Evolutionary conservation across 805 yeast genomes (phyloP).

Genomic region (Candida orba): DNA sequence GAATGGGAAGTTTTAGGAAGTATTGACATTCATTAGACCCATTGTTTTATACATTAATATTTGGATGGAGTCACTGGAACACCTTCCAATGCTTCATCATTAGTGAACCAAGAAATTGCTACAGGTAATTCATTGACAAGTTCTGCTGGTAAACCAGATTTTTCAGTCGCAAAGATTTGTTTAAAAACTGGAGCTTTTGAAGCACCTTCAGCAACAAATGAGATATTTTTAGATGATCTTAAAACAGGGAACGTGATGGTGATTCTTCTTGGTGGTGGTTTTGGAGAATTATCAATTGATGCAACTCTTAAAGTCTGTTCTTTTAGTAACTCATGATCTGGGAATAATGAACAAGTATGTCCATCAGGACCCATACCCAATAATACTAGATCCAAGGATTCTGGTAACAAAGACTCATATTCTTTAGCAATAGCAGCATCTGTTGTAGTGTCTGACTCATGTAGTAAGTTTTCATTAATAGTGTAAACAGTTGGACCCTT

Average conservation of each 20-base stretch:
- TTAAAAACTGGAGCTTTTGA: slow-evolving; percentile 69
- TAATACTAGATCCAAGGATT: slow-evolving; percentile 52
- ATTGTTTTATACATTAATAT: slow-evolving; percentile 8
- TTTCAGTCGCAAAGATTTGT: slow-evolving; percentile 53
- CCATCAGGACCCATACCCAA: slow-evolving; percentile 96
- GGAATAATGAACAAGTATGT: slow-evolving; percentile 90
- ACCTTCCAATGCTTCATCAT: slow-evolving; percentile 66
- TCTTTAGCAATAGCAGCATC: slow-evolving; percentile 49
- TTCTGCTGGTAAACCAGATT: slow-evolving; percentile 57
- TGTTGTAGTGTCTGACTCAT: slow-evolving; percentile 44
- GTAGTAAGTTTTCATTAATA: slow-evolving; percentile 55
- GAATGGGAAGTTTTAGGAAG: slow-evolving; percentile 62
- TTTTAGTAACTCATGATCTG: slow-evolving; percentile 63
- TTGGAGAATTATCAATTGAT: slow-evolving; percentile 75
- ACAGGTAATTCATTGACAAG: slow-evolving; percentile 56
- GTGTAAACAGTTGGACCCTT: slow-evolving; percentile 54
- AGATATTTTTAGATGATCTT: slow-evolving; percentile 38
- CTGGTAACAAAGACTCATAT: slow-evolving; percentile 55
- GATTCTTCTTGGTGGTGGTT: slow-evolving; percentile 90
- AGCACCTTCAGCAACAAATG: slow-evolving; percentile 87
- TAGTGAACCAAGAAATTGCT: slow-evolving; percentile 77
- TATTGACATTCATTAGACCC: slow-evolving; percentile 25
- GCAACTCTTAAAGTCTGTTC: slow-evolving; percentile 51
- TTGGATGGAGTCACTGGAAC: slow-evolving; percentile 31
- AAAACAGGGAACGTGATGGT: slow-evolving; percentile 80